Evolutionary conservation across 495 filamentous ascomycete species (phyloP), one percentile per base, ranked within the genome.

Genomic region (Endocarpon pusillum): DNA sequence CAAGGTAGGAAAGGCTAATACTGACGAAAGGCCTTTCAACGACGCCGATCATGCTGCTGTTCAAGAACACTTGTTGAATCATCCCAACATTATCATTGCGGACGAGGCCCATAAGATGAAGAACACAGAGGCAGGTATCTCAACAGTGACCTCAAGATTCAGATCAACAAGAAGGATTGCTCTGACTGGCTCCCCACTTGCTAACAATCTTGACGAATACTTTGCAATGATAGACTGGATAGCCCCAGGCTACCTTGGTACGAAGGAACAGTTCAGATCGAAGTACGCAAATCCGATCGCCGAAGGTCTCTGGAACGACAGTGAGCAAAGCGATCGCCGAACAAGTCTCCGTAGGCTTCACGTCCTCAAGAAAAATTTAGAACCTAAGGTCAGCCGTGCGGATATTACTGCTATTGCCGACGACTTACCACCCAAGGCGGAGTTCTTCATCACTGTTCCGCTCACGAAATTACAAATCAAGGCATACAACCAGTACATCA

Each of bases 101-200:
- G 86, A 96, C 42, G 86, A 96, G 49, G 86, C 85, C 0, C 86
- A 96, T 43, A 60, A 50, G 17, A 51, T 93, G 38, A 93, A 89
- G 47, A 82, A 81, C 38, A 50, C 52, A 0, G 45, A 39, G 0
- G 50, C 72, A 0, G 45, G 53, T n/a, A 52, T 83, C 12, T 51
- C 71, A 15, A 37, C 52, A 29, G 63, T 67, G 15, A 57, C 72
- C 3, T 53, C 52, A 8, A 49, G 57, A 7, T 74, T 94, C 40
- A 60, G 48, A 32, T 76, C 85, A 0, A 69, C 53, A 36, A 76
- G 67, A 39, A 75, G 86, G 8, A 81, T 96, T 45, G 87, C 83
- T 2, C 55, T 94, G 40, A 92, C 87, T 0, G 86, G 86, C 0
- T 86, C 85, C 0, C 86, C 86, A 6, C 49, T 96, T 12, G 72